A percentile compares a stretch with the other conserved stretches of the same genome.
phyloP scores from a whole-genome alignment of 2,329 filamentous ascomycete species.

The Fusarium dlaminii region DNA sequence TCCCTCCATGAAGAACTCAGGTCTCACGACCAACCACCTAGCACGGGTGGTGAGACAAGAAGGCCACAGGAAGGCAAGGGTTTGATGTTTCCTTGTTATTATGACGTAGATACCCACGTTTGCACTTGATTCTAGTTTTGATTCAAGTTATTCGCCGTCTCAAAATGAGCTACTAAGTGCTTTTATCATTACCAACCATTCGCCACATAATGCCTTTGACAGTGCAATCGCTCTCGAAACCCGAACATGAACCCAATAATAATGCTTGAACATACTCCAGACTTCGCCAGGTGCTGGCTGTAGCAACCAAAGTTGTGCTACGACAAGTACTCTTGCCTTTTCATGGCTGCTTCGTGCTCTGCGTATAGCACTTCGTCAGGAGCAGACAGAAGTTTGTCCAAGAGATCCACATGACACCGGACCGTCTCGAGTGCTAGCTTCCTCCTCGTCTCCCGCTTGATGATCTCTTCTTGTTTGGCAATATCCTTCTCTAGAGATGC shows the following conservation, averaged over 20 bases:
- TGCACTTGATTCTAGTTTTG: neutral
- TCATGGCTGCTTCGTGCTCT: neutral
- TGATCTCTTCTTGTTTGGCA: neutral
- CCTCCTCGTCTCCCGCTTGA: neutral
- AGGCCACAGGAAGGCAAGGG: neutral
- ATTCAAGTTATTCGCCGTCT: neutral
- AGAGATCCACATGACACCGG: neutral
- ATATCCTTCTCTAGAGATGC: neutral
- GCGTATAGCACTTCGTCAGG: neutral
- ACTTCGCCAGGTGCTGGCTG: neutral
- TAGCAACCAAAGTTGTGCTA: neutral
- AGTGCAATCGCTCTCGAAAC: neutral
- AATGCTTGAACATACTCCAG: neutral
- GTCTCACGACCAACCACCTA: neutral
- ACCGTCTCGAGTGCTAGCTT: neutral
- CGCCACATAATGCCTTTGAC: neutral
- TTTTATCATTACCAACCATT: neutral
- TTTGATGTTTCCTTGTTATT: slow-evolving; percentile 17
- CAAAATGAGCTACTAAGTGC: neutral
- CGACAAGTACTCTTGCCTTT: neutral
- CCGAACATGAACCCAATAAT: neutral
- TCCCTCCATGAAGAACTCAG: neutral
- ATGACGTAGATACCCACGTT: slow-evolving; percentile 10
- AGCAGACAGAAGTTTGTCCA: neutral
- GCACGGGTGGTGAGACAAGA: neutral